Conservation (phyloP, 108 stramenopile species). For the Discostella pseudostelligera region DNA sequence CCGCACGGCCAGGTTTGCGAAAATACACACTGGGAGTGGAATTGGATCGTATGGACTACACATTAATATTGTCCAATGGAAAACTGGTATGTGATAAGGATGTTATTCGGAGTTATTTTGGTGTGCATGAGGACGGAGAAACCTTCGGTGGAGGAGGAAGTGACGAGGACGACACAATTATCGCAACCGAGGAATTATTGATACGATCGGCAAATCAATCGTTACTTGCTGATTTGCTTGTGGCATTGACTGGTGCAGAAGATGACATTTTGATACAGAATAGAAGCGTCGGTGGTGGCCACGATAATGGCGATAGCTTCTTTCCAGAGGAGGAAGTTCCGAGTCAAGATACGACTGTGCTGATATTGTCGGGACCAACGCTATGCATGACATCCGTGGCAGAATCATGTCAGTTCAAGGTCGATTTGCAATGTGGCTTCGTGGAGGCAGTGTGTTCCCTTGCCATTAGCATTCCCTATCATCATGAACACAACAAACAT, state of each 20-base stretch:
- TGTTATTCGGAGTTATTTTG: slow-evolving; percentile 41
- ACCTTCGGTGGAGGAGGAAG: not conserved
- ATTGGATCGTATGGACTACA: slow-evolving; percentile 75
- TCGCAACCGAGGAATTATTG: slow-evolving; percentile 35
- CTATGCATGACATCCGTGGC: slow-evolving; percentile 41
- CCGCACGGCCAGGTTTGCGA: slow-evolving; percentile 52
- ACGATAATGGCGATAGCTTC: not conserved
- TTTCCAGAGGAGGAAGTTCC: not conserved
- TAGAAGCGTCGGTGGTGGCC: not conserved
- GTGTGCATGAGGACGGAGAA: slow-evolving; percentile 17
- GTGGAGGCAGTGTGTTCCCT: slow-evolving; percentile 37
- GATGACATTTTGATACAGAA: slow-evolving; percentile 2
- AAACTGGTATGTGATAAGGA: slow-evolving; percentile 20
- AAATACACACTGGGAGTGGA: slow-evolving; percentile 81
- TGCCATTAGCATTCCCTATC: slow-evolving; percentile 35
- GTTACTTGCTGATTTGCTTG: slow-evolving; percentile 71
- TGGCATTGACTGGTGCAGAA: slow-evolving; percentile 53
- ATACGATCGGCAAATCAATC: slow-evolving; percentile 81
- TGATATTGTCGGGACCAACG: slow-evolving; percentile 35
- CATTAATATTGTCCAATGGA: slow-evolving; percentile 48
- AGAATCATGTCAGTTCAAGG: slow-evolving; percentile 28
- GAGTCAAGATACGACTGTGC: not conserved
- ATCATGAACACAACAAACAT: slow-evolving; percentile 3
- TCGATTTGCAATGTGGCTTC: slow-evolving; percentile 28
- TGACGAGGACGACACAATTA: not conserved